Evolutionary conservation across 148 eudicot genomes (phyloP), one percentile per base, ranked within the genome.

Genomic region (Gaultheria prostrata): DNA sequence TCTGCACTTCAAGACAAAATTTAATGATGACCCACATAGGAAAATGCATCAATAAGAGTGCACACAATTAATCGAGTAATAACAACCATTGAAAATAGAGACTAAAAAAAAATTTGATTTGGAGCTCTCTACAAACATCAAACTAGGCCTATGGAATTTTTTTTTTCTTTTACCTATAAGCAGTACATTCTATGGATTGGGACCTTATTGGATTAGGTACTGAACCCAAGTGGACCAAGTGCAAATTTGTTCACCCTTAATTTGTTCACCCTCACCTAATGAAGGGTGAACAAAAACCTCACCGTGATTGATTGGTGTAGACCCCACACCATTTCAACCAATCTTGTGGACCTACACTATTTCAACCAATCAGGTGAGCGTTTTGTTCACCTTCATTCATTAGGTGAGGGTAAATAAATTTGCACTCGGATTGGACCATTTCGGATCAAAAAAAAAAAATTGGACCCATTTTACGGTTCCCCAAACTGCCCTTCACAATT

Each of bases 1-100:
- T 93, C 89, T 73, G 84, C 69, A 76, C 48, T 86, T 24, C 69
- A 24, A 61, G 69, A 26, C 30, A 61, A 1, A 24, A 61, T 26
- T 21, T 24, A 8, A 24, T 0, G 9, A n/a, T 61, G 69, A 61
- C 4, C 69, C 69, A 61, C 30, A 61, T 24, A 61, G 28, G 69
- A 8, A 61, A 61, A n/a, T 9, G 69, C 61, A 61, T 24, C 28
- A 61, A 61, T 10, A 61, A 3, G 14, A 61, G n/a, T 0, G 63
- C 11, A 56, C n/a, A 11, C 9, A n/a, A 9, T 8, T n/a, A 9
- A 61, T n/a, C 9, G 28, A 24, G 69, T 24, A 61, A 8, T 24
- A 61, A 21, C 8, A 8, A 61, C 69, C 69, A 61, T 59, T 59
- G 61, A 56, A 24, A 61, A 61, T 30, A 24, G 9, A n/a, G n/a